Percentiles rank a stretch among this genome's conserved stretches.
These are phyloP conservation scores for Caryopteris hybrid DNA, from an alignment of 305 asterid genomes.

Conservation along the genomic window DNA sequence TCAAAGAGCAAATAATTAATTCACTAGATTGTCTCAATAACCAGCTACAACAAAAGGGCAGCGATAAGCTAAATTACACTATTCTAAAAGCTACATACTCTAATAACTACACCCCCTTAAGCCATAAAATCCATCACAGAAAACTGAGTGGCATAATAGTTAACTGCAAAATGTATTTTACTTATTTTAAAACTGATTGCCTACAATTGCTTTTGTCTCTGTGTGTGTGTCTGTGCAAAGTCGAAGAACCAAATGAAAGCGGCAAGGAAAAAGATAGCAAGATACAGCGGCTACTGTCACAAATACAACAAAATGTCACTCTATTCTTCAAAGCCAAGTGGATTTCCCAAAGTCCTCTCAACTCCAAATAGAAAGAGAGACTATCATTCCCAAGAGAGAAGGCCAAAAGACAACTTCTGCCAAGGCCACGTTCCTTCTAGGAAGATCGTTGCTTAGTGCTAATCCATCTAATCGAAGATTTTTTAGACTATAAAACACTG, in stretches of 20 bases:
- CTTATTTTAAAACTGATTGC: not conserved
- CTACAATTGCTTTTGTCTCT: too few relatives aligned
- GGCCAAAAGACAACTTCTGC: not conserved
- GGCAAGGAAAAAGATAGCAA: not conserved
- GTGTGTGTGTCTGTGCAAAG: too few relatives aligned
- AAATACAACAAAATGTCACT: not conserved
- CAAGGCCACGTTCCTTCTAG: not conserved
- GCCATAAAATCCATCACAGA: too few relatives aligned
- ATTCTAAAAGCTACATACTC: not conserved
- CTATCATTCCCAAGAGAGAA: not conserved
- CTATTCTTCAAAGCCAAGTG: not conserved
- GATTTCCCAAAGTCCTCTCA: not conserved
- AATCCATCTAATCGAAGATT: not conserved
- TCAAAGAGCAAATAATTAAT: slow-evolving; percentile 18
- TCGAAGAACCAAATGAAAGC: not conserved
- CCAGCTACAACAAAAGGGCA: not conserved
- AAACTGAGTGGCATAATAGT: too few relatives aligned
- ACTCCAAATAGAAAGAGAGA: not conserved
- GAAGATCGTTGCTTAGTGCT: not conserved
- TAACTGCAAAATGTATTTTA: not conserved
- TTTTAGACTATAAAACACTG: not conserved
- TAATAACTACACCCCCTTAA: not conserved
- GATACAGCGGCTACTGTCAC: not conserved
- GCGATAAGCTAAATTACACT: not conserved
- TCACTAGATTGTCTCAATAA: not conserved